Base-by-base conservation (phyloP, 371 early-diverging fungal species). In the Mortierella sp. region DNA sequence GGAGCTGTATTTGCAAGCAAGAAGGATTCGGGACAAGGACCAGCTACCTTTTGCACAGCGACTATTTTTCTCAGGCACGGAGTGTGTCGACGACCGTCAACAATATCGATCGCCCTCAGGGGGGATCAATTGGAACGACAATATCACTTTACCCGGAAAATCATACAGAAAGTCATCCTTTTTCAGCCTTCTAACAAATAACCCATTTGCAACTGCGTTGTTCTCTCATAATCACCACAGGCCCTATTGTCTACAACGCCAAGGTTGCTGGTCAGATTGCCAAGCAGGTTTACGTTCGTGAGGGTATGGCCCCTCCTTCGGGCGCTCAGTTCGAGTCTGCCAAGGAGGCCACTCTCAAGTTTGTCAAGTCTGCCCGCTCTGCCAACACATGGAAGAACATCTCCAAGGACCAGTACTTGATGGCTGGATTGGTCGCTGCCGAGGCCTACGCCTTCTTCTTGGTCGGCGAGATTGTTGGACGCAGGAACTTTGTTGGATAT, bases 381-480 rank as follows among this genome's bases (percentile, higher is more conserved):
- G 76, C 89, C 74, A 84, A 82, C 70, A 87, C 89, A 65, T 90
- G 90, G 87, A 92, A 92, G 92, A 91, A 88, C 79, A 85, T 91
- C 82, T 86, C 87, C 78, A 86, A 86, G 83, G 87, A 86, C 31
- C 87, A 86, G 83, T 86, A 82, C 78, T 74, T 86, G 71, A 77
- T 78, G 78, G 93, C 91, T 80, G 90, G 92, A 80, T 89, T 93
- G 79, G 89, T 93, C 47, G 92, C 91, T 75, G 93, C 93, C 77
- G 93, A 95, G 84, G 89, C 93, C 70, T 91, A 92, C 89, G 91
- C 93, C 75, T 95, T 95, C 88, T 95, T 94, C 92, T 87, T 93
- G 72, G 78, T 95, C 73, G 95, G 95, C 82, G 95, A 95, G 89
- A 92, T 95, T 80, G 89, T 94, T 83, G 95, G 95, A 78, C 93